These are phyloP conservation scores for Camellia oleifera DNA, from an alignment of 179 eudicot genomes.

Conservation along the genomic window DNA sequence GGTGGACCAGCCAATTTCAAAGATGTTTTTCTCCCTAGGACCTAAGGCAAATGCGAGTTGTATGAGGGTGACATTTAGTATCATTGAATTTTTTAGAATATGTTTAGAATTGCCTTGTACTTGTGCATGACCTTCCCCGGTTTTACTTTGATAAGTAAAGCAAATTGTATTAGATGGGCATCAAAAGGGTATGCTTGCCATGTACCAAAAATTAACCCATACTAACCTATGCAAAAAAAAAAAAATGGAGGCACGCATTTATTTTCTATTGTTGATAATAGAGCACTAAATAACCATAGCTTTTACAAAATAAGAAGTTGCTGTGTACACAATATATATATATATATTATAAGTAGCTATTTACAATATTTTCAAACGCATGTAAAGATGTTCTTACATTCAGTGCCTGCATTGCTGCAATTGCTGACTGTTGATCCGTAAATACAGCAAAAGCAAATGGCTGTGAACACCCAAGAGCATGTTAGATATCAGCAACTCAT, in stretches of 20 bases:
- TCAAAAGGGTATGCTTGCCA: too few relatives aligned
- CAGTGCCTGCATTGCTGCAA: slow-evolving; percentile 75
- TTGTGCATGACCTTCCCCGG: background rate
- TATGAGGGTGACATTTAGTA: background rate
- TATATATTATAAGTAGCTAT: background rate
- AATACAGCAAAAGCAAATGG: slow-evolving; percentile 93
- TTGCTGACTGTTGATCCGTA: slow-evolving; percentile 76
- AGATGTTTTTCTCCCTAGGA: background rate
- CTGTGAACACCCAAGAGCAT: slow-evolving; percentile 38
- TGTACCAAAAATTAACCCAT: too few relatives aligned
- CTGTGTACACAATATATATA: background rate
- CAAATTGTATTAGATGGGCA: too few relatives aligned
- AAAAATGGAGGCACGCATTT: background rate
- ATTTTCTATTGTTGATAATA: background rate
- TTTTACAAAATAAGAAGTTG: background rate
- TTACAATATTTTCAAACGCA: background rate
- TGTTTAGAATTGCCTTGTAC: background rate
- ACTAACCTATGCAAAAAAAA: background rate
- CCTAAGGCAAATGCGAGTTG: background rate
- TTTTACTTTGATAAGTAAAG: background rate
- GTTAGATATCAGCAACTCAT: slow-evolving; percentile 8
- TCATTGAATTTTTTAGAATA: background rate
- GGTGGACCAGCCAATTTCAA: background rate
- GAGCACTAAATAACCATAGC: background rate
- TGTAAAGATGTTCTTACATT: slow-evolving; percentile 54